These are phyloP conservation scores for Phialocephala subalpina DNA, from an alignment of 2,329 filamentous ascomycete species.

Conservation along the genomic window DNA sequence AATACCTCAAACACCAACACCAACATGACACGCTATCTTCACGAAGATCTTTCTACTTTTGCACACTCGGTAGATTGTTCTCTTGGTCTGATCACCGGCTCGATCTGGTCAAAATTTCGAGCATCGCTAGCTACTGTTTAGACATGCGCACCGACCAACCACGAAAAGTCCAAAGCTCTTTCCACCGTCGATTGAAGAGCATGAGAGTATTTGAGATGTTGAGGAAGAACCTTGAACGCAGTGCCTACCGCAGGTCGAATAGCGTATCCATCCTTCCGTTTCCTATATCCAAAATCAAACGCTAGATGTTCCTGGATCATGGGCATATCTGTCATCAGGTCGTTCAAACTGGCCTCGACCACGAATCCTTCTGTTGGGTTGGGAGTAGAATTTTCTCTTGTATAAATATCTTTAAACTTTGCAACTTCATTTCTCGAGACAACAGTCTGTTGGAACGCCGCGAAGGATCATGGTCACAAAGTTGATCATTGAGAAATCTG, in stretches of 20 bases:
- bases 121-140: neutral
- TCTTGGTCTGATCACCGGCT: neutral
- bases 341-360: neutral
- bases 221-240: neutral
- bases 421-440: slow-evolving; percentile 1
- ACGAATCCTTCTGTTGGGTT: slow-evolving; percentile 10
- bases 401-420: slow-evolving; percentile 11
- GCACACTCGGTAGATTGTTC: neutral
- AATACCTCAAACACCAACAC: slow-evolving; percentile 11
- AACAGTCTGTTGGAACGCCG: neutral
- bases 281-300: neutral
- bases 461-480: slow-evolving; percentile 3
- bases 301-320: neutral
- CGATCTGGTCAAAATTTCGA: neutral
- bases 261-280: neutral
- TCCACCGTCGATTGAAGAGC: neutral
- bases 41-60: neutral
- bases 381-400: neutral
- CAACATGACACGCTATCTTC: neutral
- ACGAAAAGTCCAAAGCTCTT: neutral
- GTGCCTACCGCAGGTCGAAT: neutral
- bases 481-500: neutral
- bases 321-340: neutral
- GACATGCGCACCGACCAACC: neutral
- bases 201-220: neutral